Evolutionary conservation across 805 yeast genomes (phyloP).

Genomic region (Candida ovalis): DNA sequence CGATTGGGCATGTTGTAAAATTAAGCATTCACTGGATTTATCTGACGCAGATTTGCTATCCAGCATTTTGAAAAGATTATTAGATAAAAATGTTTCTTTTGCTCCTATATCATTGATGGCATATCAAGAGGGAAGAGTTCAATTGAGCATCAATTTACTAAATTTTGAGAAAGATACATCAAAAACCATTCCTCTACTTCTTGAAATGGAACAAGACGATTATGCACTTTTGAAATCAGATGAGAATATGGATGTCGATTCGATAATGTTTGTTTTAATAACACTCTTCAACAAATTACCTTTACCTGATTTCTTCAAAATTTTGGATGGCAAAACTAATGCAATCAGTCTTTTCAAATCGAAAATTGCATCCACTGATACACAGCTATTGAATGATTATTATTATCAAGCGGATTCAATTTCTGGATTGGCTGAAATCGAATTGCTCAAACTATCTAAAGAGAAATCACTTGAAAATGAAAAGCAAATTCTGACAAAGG

Average conservation of each 20-base stretch:
- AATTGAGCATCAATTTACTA: constrained; percentile 63
- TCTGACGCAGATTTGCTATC: constrained; percentile 59
- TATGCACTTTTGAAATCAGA: constrained; percentile 66
- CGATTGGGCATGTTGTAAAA: constrained; percentile 78
- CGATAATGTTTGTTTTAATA: constrained; percentile 54
- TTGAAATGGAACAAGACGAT: constrained; percentile 69
- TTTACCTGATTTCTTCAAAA: constrained; percentile 63
- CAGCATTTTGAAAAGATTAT: constrained; percentile 45
- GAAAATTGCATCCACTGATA: constrained; percentile 32
- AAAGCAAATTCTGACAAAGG: constrained; percentile 25
- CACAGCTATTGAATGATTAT: constrained; percentile 45
- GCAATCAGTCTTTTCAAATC: constrained; percentile 38
- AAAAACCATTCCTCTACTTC: constrained; percentile 57
- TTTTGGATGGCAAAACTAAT: constrained; percentile 46
- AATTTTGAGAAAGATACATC: constrained; percentile 62
- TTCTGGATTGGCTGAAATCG: constrained; percentile 41
- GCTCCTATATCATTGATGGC: constrained; percentile 61
- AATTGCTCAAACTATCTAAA: constrained; percentile 25
- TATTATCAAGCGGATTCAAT: constrained; percentile 63
- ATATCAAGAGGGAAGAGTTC: constrained; percentile 74
- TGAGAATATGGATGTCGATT: constrained; percentile 55
- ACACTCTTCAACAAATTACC: constrained; percentile 53
- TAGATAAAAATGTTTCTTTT: constrained; percentile 45
- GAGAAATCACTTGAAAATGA: constrained; percentile 22
- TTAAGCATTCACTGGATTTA: constrained; percentile 47